Evolutionary conservation across 257 asterid species (phyloP), one percentile per base, ranked within the genome.

Genomic region (Jaltomata sinuosa): DNA sequence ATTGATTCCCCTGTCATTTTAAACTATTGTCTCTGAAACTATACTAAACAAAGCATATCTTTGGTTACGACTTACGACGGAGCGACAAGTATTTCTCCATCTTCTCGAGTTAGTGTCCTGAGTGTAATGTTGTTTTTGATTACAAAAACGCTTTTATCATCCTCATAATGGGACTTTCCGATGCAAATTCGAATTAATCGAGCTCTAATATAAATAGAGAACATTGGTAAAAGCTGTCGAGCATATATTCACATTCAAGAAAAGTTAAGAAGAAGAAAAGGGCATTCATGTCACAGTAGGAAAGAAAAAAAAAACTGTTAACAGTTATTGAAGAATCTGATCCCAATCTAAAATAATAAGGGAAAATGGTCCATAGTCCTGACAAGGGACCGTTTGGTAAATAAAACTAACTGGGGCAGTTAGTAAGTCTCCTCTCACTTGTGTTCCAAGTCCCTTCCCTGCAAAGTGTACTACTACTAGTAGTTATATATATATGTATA

Each of bases 381-480:
- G 94, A 90, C 85, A 89, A 79, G 94, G 97, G 97, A 91, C 90
- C 7, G 92, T 91, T 90, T 90, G 93, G 96, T 88, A 92, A 91
- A 86, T 88, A 61, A 82, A 72, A 72, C 25, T 53, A 82, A 72
- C 68, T 53, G 31, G 85, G 86, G 84, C 96, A 85, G 93, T 87
- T 91, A 78, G 86, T 53, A 84, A 88, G 91, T 88, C 97, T 90
- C 82, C 91, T 85, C 95, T 93, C 97, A 90, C 96, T 93, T 94
- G 79, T 87, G 86, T 85, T 90, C 81, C 90, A 90, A 91, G 94
- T 94, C 89, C 95, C 98, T 94, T 95, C 92, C 93, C 98, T 93
- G 96, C 96, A 91, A 93, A 95, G 98, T 86, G 94, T 93, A 81
- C 89, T 81, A 42, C 85, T 59, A 42, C 84, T 59, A 74, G 84